phyloP scores from a whole-genome alignment of 306 rosid species.

The Luffa acutangula region DNA sequence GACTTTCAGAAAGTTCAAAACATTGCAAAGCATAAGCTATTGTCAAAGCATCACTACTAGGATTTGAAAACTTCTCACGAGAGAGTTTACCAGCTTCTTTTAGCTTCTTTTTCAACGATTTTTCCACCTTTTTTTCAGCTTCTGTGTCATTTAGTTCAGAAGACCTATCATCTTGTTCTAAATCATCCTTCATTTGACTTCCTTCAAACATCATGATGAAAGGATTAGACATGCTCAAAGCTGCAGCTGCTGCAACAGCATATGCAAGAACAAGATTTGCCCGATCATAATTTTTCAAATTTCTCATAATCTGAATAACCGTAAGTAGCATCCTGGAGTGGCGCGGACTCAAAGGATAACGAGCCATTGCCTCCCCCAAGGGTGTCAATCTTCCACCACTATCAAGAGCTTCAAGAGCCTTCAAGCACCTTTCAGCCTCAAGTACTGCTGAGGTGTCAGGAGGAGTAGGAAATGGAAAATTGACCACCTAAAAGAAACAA shows the following conservation, averaged over 20 bases:
- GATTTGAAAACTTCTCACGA: slow-evolving; percentile 53
- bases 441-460: slow-evolving; percentile 41
- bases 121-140: slow-evolving; percentile 34
- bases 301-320: slow-evolving; percentile 45
- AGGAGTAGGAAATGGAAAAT: slow-evolving; percentile 91
- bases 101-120: slow-evolving; percentile 46
- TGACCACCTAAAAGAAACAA: slow-evolving; percentile 35
- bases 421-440: slow-evolving; percentile 84
- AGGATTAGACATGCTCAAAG: slow-evolving; percentile 83
- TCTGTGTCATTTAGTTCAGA: slow-evolving; percentile 15
- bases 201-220: slow-evolving; percentile 56
- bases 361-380: slow-evolving; percentile 80
- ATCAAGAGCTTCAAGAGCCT: slow-evolving; percentile 82
- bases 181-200: slow-evolving; percentile 24
- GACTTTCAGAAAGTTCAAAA: slow-evolving; percentile 49
- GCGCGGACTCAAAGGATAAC: slow-evolving; percentile 89
- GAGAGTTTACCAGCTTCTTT: slow-evolving; percentile 51
- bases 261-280: slow-evolving; percentile 60
- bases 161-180: slow-evolving; percentile 25
- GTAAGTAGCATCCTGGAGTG: slow-evolving; percentile 91
- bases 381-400: slow-evolving; percentile 45
- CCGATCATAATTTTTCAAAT: slow-evolving; percentile 27
- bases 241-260: slow-evolving; percentile 76
- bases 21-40: slow-evolving; percentile 70
- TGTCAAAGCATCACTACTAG: slow-evolving; percentile 66